Evolutionary conservation across 176 grass and related monocot species (phyloP).

Genomic region (Secale cereale): DNA sequence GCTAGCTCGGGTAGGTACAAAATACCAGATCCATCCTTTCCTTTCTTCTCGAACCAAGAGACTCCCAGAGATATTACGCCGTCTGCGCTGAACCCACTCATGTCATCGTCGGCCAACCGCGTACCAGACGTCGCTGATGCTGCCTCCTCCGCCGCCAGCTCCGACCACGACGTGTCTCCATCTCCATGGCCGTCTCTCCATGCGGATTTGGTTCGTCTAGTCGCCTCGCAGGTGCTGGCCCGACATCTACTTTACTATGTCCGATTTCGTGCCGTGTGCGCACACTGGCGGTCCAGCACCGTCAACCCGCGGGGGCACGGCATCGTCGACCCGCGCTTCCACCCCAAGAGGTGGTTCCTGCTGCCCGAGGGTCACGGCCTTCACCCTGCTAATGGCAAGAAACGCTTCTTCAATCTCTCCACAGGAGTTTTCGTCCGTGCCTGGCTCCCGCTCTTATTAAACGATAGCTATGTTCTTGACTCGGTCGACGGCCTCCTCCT

Average conservation of each 20-base stretch:
- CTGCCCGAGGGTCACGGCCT: neutral
- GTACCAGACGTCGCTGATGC: no score
- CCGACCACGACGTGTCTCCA: no score
- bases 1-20: no score
- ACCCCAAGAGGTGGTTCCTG: neutral
- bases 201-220: neutral
- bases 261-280: neutral
- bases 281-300: neutral
- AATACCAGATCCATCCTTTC: no score
- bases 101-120: no score
- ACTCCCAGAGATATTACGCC: no score
- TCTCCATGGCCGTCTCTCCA: neutral
- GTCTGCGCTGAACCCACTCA: no score
- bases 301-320: neutral
- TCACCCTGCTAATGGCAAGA: neutral
- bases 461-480: neutral
- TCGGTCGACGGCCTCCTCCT: neutral
- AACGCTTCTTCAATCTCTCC: neutral
- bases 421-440: neutral
- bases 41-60: no score
- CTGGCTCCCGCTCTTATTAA: neutral
- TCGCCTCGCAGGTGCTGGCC: neutral
- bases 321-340: neutral
- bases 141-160: no score
- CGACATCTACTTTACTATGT: neutral